A percentile compares a stretch with the other conserved stretches of the same genome.
phyloP scores from a whole-genome alignment of 2,329 filamentous ascomycete species.

The Juglanconis sp. region DNA sequence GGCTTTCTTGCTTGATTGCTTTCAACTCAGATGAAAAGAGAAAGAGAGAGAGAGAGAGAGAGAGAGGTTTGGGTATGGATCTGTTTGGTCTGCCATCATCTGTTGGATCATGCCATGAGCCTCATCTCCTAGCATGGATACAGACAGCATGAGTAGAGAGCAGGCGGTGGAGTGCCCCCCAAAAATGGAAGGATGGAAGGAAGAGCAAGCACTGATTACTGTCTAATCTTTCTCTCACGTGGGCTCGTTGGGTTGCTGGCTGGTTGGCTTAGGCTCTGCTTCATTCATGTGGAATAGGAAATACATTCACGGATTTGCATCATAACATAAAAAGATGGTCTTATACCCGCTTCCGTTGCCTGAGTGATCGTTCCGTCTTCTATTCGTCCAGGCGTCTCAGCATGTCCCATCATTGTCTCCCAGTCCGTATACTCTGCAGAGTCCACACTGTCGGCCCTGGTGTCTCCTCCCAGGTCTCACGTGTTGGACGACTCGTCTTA shows the following conservation, averaged over 20 bases:
- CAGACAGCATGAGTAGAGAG: not conserved
- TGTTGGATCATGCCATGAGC: not conserved
- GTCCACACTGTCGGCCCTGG: too few relatives aligned
- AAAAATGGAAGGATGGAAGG: not conserved
- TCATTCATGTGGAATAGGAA: slow-evolving; percentile 3
- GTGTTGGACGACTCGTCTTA: too few relatives aligned
- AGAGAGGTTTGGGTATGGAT: not conserved
- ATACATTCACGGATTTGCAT: slow-evolving; percentile 17
- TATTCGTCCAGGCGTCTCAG: not conserved
- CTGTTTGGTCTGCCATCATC: not conserved
- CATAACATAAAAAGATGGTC: not conserved
- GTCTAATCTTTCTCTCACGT: slow-evolving; percentile 15
- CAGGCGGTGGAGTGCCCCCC: not conserved
- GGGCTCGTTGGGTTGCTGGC: not conserved
- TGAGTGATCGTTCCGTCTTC: not conserved
- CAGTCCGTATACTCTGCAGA: too few relatives aligned
- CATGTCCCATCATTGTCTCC: too few relatives aligned
- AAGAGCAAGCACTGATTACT: slow-evolving; percentile 15
- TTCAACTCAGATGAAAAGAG: not conserved
- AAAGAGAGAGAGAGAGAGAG: too few relatives aligned
- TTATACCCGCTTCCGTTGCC: not conserved
- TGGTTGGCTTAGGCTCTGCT: not conserved
- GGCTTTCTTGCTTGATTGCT: not conserved
- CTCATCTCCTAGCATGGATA: not conserved
- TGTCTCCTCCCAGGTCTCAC: too few relatives aligned